Base-by-base conservation (phyloP, 176 grass and related monocot genomes). In the Avena sativa region DNA sequence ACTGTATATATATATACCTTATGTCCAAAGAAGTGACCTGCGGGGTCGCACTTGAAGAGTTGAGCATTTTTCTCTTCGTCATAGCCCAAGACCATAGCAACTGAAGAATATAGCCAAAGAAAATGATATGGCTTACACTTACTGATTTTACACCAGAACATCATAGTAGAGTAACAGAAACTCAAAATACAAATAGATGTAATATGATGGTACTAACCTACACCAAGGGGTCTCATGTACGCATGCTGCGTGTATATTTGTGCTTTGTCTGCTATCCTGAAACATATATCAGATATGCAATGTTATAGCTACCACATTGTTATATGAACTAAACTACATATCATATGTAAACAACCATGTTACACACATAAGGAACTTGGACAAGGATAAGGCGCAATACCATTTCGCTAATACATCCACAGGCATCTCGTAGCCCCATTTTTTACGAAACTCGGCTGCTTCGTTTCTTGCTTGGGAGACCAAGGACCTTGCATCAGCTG, bases 351-450 rank as follows among this genome's bases (percentile, higher is more conserved):
- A 23, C 51, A 68, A 83, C n/a, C 20, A 79, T 2, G 79, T 85
- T 70, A 68, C 48, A 66, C 12, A 81, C 30, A 49, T 51, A 10
- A 49, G 14, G 20, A 61, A 21, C 15, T 80, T 52, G 20, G 20
- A 80, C 9, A 74, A 25, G 67, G 44, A 87, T 50, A 65, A 81
- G 36, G 25, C 6, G 38, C 46, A 19, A 4, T 91, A 98, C 97
- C 97, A 98, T 85, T 94, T 96, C 15, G 97, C 87, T 80, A 98
- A 86, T 58, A 96, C 93, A 88, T 98, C 97, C 59, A 95, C 92
- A 58, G 97, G 97, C 88, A 98, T 96, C 80, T 98, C 97, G 1
- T 98, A 98, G 47, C 97, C 97, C 97, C 97, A 98, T 90, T 98
- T 98, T 66, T 96, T 96, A 81, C 93, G 92, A 64, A 96, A 98